Evolutionary conservation across 306 rosid genomes (phyloP), one percentile per base, ranked within the genome.

Genomic region (Citrullus colocynthis): DNA sequence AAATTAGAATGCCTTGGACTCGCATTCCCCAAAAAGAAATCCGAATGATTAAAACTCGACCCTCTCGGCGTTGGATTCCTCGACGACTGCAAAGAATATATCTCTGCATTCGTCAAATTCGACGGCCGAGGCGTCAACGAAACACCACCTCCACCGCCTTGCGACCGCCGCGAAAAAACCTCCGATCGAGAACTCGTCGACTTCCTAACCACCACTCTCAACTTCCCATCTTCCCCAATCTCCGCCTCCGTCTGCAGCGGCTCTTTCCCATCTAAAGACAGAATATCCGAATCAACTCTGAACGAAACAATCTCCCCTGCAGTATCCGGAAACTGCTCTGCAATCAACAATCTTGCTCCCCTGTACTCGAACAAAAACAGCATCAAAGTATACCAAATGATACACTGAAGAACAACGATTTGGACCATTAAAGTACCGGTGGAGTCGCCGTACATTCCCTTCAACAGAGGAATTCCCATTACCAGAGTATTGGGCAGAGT

Each of bases 51-150:
- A 52, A 93, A 93, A 79, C 96, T 93, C 0, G 97, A 93, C 0
- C 97, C 96, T 69, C 97, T 83, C 0, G 97, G 97, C 0, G 97
- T 93, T 0, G 97, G 97, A 57, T 90, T 93, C 77, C 97, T 84
- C 0, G 97, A 90, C 0, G 87, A 82, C 57, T 90, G 97, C 9
- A 93, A 88, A 1, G 96, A 90, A 61, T 93, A 93, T 67, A 93
- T 93, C 89, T 93, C 96, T 0, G 96, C 96, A 82, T 90, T 90
- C 56, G 94, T 93, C 48, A 93, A 76, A 36, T 93, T 93, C 0
- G 96, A 93, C 32, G 92, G 90, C 5, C 97, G 65, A 1, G 97
- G 97, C 7, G 97, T 93, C 2, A 89, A 55, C 0, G 96, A 87
- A 42, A 90, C 82, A 3, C 92, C 95, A 2, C 36, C 65, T 0